Conservation (phyloP, 2,329 filamentous ascomycete species). For the Aspergillus sp. region DNA sequence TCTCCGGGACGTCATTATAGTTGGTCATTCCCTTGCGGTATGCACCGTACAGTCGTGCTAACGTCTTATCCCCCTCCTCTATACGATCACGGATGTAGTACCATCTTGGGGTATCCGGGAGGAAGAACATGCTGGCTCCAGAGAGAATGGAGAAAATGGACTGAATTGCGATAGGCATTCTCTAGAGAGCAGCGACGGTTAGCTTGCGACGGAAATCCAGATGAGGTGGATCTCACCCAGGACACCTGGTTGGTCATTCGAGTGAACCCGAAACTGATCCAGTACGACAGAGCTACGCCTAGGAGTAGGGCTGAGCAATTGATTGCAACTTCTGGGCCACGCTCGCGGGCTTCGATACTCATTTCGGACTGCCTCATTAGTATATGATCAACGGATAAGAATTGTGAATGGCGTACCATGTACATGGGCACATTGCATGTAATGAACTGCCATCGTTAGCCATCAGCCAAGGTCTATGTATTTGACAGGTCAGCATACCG, state of each 20-base stretch:
- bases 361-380: constrained; percentile 10
- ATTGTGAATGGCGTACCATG: constrained; percentile 15
- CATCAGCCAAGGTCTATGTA: neutral
- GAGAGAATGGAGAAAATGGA: constrained; percentile 31
- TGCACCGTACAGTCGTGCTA: constrained; percentile 11
- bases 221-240: neutral
- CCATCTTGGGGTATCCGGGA: constrained; percentile 35
- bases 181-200: neutral
- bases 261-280: neutral
- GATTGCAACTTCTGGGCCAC: constrained; percentile 27
- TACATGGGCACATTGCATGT: constrained; percentile 31
- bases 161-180: constrained; percentile 27
- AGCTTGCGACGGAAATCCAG: neutral
- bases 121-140: constrained; percentile 19
- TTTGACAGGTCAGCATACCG: neutral
- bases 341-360: constrained; percentile 20
- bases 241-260: neutral
- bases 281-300: neutral
- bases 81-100: constrained; percentile 24
- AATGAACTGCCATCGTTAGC: constrained; percentile 20
- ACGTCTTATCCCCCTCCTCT: neutral
- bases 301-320: neutral
- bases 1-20: neutral
- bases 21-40: neutral
- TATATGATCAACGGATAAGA: neutral